Evolutionary conservation across 495 filamentous ascomycete genomes (phyloP), one percentile per base, ranked within the genome.

Genomic region (Acidomyces sp.): DNA sequence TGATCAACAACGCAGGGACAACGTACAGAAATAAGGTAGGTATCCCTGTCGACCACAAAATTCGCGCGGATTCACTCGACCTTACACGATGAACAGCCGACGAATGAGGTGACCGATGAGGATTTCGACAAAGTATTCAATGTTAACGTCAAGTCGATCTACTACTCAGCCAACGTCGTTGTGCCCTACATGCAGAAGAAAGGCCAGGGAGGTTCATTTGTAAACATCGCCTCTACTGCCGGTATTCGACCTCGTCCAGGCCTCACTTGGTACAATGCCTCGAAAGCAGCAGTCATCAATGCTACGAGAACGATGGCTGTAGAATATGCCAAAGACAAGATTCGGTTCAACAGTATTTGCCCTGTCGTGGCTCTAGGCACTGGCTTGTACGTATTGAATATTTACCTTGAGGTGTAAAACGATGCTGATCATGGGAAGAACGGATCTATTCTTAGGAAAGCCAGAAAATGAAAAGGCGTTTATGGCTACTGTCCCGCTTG

Each of bases 401-500:
- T 27, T 28, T 35, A 12, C 4, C 28, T 19, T 17, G 20, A 13
- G 17, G 10, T 7, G 4, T 12, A 24, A 39, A 4, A 2, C 9
- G 13, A 24, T 31, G 37, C 41, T 46, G 17, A 46, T 77, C 77
- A 0, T 65, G 80, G 4, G 69, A 68, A 20, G 75, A 67, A 10
- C 82, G 75, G 23, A 76, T 70, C 0, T 65, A 78, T 45, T 82
- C 78, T 36, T 71, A 70, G 39, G 64, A 68, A 82, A 77, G 2
- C 68, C 70, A 7, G 79, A 82, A 59, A 82, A 80, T 48, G 59
- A 72, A 40, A 66, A 73, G 46, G 75, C 74, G 42, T 83, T 85
- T 46, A 66, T 78, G 26, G 67, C 69, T 20, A 72, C 74, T 35
- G 71, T 83, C 17, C 80, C 78, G 10, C 62, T 84, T 17, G 78